Evolutionary conservation across 169 alveolate genomes (phyloP).

Genomic region (Cyclospora cayetanensis): DNA sequence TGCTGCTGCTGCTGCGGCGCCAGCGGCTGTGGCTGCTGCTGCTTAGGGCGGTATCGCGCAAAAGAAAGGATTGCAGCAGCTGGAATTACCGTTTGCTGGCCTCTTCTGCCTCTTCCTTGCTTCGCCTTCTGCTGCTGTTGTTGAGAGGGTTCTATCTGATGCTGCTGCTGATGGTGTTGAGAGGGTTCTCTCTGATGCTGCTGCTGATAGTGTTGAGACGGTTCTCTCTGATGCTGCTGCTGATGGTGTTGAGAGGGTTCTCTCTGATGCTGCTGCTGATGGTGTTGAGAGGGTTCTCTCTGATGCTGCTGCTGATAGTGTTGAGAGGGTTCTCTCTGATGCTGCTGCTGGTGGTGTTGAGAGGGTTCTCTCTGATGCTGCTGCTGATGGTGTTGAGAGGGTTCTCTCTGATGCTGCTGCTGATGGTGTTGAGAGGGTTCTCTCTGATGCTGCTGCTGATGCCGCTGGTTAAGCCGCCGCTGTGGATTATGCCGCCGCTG

Average conservation of each 20-base stretch:
- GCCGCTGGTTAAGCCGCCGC: not conserved
- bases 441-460: not conserved
- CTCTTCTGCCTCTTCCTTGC: not conserved
- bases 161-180: not conserved
- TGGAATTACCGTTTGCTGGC: not conserved
- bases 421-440: not conserved
- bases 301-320: not conserved
- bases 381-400: not conserved
- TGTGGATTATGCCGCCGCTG: not conserved
- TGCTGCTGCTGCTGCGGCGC: not conserved
- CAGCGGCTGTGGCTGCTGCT: constrained; percentile 29
- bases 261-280: not conserved
- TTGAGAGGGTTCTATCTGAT: not conserved
- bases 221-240: not conserved
- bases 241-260: no score
- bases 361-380: not conserved
- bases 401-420: not conserved
- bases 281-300: no score
- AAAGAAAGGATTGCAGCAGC: constrained; percentile 1
- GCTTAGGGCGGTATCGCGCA: not conserved
- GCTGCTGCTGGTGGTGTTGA: not conserved
- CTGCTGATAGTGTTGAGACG: not conserved
- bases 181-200: not conserved
- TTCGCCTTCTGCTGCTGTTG: not conserved
- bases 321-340: not conserved